These are phyloP conservation scores for Carnegiea gigantea DNA, from an alignment of 179 eudicot genomes.

Conservation along the genomic window DNA sequence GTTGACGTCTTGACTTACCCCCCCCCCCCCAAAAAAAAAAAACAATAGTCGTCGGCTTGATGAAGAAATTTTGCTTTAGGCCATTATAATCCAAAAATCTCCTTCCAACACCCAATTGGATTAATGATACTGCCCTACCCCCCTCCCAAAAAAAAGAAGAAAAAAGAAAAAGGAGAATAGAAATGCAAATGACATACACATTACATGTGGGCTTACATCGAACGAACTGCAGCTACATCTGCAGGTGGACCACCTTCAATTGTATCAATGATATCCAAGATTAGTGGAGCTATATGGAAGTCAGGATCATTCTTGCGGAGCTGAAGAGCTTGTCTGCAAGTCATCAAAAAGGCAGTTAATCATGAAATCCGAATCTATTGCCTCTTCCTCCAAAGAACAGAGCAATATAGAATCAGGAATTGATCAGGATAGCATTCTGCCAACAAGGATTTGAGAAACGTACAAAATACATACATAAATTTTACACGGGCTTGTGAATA, in stretches of 20 bases:
- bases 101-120: not conserved
- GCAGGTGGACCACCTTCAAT: conserved; percentile 97
- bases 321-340: conserved; percentile 95
- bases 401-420: conserved; percentile 1
- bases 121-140: not conserved
- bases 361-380: not conserved
- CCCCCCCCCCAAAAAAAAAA: too few species aligned
- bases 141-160: not conserved
- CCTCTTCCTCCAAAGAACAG: not conserved
- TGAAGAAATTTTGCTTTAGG: not conserved
- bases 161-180: not conserved
- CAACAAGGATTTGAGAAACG: not conserved
- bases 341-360: conserved; percentile 21
- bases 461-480: conserved; percentile 65
- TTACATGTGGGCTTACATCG: conserved; percentile 62
- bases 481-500: conserved; percentile 98
- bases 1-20: too few species aligned
- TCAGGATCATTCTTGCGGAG: conserved; percentile 72
- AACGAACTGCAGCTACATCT: conserved; percentile 90
- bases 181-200: not conserved
- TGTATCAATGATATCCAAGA: conserved; percentile 78
- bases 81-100: not conserved
- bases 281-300: conserved; percentile 46
- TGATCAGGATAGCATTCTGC: not conserved
- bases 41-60: not conserved